Evolutionary conservation across 805 yeast species (phyloP).

Genomic region (Myxozyma melibiosi): DNA sequence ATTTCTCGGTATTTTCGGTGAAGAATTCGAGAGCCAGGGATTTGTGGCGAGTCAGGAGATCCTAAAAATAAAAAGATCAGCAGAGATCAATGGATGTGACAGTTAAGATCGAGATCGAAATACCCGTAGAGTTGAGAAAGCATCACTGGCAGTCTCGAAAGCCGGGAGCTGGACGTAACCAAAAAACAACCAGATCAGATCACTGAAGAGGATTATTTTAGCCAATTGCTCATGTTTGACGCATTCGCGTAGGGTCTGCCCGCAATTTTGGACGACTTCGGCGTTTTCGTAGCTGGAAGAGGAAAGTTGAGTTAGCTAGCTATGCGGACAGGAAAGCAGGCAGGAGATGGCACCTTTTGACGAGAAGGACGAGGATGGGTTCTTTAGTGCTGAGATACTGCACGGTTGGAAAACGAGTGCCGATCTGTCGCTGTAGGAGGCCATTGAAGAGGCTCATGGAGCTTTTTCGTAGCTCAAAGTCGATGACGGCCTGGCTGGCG

Average conservation of each 20-base stretch:
- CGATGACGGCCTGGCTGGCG: constrained; percentile 62
- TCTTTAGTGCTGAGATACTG: constrained; percentile 75
- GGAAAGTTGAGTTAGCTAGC: constrained; percentile 34
- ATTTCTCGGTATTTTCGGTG: constrained; percentile 54
- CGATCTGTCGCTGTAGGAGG: constrained; percentile 75
- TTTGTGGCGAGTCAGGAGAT: constrained; percentile 69
- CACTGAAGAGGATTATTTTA: constrained; percentile 59
- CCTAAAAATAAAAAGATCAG: constrained; percentile 38
- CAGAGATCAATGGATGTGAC: not conserved
- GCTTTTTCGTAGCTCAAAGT: constrained; percentile 88
- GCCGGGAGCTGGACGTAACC: constrained; percentile 71
- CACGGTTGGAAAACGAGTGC: constrained; percentile 79
- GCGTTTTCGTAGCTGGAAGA: constrained; percentile 61
- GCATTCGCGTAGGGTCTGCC: constrained; percentile 82
- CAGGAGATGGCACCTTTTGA: constrained; percentile 42
- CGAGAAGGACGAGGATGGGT: constrained; percentile 60
- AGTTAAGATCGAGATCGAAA: constrained; percentile 17
- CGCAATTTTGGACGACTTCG: constrained; percentile 72
- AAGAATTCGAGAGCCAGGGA: constrained; percentile 72
- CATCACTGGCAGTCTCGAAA: constrained; percentile 89
- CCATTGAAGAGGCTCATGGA: constrained; percentile 72
- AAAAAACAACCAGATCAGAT: constrained; percentile 76
- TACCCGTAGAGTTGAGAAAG: constrained; percentile 68
- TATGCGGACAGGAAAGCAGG: not conserved
- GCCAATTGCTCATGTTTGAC: constrained; percentile 74